Evolutionary conservation across 2,329 filamentous ascomycete species (phyloP).

Genomic region (Claviceps capensis): DNA sequence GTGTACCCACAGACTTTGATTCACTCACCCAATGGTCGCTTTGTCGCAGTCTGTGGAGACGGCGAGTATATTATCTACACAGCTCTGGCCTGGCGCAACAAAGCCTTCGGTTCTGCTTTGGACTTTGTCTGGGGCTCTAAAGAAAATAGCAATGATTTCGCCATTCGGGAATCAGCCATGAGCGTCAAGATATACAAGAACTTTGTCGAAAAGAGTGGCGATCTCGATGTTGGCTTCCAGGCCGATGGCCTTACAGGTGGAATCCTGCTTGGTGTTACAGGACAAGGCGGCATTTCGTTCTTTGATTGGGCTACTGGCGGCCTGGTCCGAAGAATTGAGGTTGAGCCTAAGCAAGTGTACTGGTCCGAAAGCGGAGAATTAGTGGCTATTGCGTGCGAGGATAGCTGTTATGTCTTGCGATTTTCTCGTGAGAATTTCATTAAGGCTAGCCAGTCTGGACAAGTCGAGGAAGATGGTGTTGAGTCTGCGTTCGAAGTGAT

Average conservation of each 20-base stretch:
- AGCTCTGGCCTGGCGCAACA: conserved; percentile 89
- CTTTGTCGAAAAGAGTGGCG: conserved; percentile 81
- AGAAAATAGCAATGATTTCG: conserved; percentile 96
- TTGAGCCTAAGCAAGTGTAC: conserved; percentile 64
- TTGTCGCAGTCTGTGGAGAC: conserved; percentile 72
- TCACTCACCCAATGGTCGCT: conserved; percentile 91
- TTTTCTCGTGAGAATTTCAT: conserved; percentile 84
- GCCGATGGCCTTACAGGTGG: conserved; percentile 85
- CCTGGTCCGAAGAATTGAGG: conserved; percentile 83
- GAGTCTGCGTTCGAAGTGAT: conserved; percentile 94
- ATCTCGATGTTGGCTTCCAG: conserved; percentile 87
- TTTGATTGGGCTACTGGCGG: conserved; percentile 91
- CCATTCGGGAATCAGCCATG: conserved; percentile 85
- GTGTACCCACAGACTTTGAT: conserved; percentile 89
- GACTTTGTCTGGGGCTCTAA: conserved; percentile 97
- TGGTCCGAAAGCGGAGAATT: conserved; percentile 97
- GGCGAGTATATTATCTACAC: conserved; percentile 99
- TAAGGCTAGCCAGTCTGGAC: conserved; percentile 66
- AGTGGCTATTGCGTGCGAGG: conserved; percentile 83
- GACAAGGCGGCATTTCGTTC: conserved; percentile 86
- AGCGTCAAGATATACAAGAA: conserved; percentile 97
- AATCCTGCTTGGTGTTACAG: conserved; percentile 83
- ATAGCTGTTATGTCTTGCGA: conserved; percentile 85
- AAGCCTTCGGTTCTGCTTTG: conserved; percentile 86
- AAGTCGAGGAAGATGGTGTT: conserved; percentile 81